Evolutionary conservation across 2,329 filamentous ascomycete species (phyloP).

Genomic region (Pseudogymnoascus sp.): DNA sequence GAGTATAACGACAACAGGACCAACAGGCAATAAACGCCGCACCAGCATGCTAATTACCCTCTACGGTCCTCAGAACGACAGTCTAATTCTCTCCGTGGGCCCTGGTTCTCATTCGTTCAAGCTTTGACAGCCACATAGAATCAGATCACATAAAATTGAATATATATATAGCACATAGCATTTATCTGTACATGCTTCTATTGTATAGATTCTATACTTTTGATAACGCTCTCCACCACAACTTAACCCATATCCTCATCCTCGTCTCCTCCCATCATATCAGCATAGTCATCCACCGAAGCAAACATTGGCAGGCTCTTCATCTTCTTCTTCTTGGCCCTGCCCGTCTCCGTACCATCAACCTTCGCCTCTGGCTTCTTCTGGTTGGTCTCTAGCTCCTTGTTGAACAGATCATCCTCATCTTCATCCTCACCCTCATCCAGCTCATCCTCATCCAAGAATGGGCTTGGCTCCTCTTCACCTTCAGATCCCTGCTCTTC

Average conservation of each 20-base stretch:
- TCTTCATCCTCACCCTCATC: conserved; percentile 40
- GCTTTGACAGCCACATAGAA: neutral
- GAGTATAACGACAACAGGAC: too few species aligned
- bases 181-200: conserved; percentile 13
- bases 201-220: conserved; percentile 7
- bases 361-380: conserved; percentile 39
- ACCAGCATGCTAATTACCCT: too few species aligned
- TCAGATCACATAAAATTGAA: neutral
- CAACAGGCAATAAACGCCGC: too few species aligned
- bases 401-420: conserved; percentile 38
- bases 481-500: conserved; percentile 42
- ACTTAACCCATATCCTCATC: conserved; percentile 33
- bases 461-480: conserved; percentile 28
- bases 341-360: conserved; percentile 33
- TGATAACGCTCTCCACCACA: neutral
- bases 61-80: too few species aligned
- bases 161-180: conserved; percentile 14
- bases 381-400: conserved; percentile 29
- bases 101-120: neutral
- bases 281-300: conserved; percentile 87
- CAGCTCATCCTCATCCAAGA: conserved; percentile 28
- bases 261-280: conserved; percentile 68
- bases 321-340: conserved; percentile 72
- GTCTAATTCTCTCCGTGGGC: too few species aligned
- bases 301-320: conserved; percentile 90